phyloP scores from a whole-genome alignment of 2,329 filamentous ascomycete species.

The Sphaerulina populicola region DNA sequence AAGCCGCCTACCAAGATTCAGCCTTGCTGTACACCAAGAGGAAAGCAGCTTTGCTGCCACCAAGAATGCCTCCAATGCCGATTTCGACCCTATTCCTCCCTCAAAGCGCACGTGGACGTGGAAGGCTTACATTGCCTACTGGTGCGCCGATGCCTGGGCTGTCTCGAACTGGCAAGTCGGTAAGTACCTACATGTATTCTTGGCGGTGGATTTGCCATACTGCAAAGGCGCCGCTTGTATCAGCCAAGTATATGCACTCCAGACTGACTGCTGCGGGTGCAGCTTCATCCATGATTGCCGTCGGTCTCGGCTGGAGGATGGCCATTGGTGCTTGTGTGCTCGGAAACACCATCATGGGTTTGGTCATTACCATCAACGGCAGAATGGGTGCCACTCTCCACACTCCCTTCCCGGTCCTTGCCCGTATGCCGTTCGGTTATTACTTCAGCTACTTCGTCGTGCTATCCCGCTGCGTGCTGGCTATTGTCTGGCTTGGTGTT shows the following conservation, averaged over 20 bases:
- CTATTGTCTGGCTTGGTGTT: constrained; percentile 30
- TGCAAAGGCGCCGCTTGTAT: neutral
- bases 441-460: constrained; percentile 39
- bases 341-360: constrained; percentile 24
- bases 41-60: constrained; percentile 32
- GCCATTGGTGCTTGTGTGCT: constrained; percentile 37
- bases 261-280: constrained; percentile 11
- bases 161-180: constrained; percentile 36
- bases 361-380: constrained; percentile 43
- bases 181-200: constrained; percentile 9
- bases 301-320: constrained; percentile 50
- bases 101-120: constrained; percentile 34
- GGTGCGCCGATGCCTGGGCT: constrained; percentile 38
- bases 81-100: constrained; percentile 35
- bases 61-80: constrained; percentile 32
- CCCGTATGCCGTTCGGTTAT: constrained; percentile 49
- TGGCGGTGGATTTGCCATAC: neutral
- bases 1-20: constrained; percentile 26
- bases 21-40: constrained; percentile 31
- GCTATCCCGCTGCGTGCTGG: constrained; percentile 26
- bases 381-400: constrained; percentile 49
- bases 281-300: constrained; percentile 43
- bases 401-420: constrained; percentile 49
- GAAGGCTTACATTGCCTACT: constrained; percentile 33
- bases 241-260: neutral